phyloP scores from a whole-genome alignment of 2,329 filamentous ascomycete species.

The Stemphylium vesicarium region DNA sequence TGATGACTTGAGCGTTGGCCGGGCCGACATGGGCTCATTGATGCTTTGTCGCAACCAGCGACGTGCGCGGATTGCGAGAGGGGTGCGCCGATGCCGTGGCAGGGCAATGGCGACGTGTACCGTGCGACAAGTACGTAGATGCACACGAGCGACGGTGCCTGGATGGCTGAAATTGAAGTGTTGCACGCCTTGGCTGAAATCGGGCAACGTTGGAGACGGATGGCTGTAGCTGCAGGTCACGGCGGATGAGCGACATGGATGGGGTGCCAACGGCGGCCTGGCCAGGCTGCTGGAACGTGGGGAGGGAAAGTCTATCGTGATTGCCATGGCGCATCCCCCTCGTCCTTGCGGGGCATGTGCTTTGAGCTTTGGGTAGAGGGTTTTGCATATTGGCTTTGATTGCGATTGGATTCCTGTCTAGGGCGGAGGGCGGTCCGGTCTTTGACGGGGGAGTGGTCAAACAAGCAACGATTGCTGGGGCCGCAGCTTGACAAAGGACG shows the following conservation, averaged over 20 bases:
- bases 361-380: too few species aligned
- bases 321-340: background rate
- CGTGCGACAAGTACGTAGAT: background rate
- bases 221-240: conserved; percentile 7
- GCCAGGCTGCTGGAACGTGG: conserved; percentile 21
- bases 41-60: background rate
- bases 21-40: background rate
- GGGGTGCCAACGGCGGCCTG: conserved; percentile 7
- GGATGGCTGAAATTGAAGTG: conserved; percentile 2
- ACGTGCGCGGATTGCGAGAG: background rate
- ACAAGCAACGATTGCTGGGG: too few species aligned
- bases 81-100: background rate
- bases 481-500: too few species aligned
- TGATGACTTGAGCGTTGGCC: background rate
- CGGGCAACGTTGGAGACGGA: background rate
- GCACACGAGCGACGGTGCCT: conserved; percentile 1
- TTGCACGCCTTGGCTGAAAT: conserved; percentile 4
- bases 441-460: too few species aligned
- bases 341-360: too few species aligned
- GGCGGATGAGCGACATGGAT: conserved; percentile 14
- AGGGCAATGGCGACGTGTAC: background rate
- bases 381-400: too few species aligned
- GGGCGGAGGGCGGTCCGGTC: too few species aligned
- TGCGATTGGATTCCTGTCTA: too few species aligned
- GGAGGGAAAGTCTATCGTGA: background rate